A percentile compares a stretch with the other conserved stretches of the same genome.
These are phyloP conservation scores for Cardiospermum halicacabum DNA, from an alignment of 345 rosid species.

Conservation along the genomic window DNA sequence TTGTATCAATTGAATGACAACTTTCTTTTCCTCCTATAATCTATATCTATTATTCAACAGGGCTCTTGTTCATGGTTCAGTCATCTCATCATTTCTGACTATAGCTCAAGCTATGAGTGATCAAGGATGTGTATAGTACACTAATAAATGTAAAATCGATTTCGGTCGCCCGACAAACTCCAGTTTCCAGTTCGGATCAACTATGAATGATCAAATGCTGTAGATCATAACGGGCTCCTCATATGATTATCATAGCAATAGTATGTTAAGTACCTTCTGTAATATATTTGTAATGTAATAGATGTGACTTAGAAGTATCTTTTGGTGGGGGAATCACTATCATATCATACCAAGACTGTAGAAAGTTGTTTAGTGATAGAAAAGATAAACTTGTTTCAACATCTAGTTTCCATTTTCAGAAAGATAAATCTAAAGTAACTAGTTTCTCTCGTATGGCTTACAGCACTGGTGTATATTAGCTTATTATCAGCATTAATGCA, in stretches of 20 bases:
- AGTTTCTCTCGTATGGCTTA: conserved; percentile 2
- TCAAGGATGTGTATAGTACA: conserved; percentile 88
- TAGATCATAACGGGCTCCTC: conserved; percentile 4
- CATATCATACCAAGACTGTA: conserved; percentile 6
- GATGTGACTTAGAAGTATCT: background rate
- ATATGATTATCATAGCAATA: conserved; percentile 1
- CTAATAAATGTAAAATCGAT: conserved; percentile 7
- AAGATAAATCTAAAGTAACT: no score
- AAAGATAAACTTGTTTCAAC: conserved; percentile 11
- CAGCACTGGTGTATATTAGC: conserved; percentile 11
- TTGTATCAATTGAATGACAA: background rate
- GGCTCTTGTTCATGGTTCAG: conserved; percentile 83
- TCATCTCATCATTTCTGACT: conserved; percentile 81
- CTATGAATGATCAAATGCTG: background rate
- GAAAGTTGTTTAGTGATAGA: conserved; percentile 16
- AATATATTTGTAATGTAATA: conserved; percentile 23
- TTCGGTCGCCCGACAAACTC: background rate
- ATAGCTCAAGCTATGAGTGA: conserved; percentile 98
- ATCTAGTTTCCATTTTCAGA: no score
- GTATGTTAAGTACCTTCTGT: conserved; percentile 13
- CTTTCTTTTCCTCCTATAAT: background rate
- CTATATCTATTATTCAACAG: conserved; percentile 33
- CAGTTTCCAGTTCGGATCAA: background rate
- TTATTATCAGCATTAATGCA: conserved; percentile 1
- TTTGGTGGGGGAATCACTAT: conserved; percentile 3